A percentile compares a stretch with the other conserved stretches of the same genome.
phyloP scores from a whole-genome alignment of 805 yeast genomes.

The Priceomyces medius region DNA sequence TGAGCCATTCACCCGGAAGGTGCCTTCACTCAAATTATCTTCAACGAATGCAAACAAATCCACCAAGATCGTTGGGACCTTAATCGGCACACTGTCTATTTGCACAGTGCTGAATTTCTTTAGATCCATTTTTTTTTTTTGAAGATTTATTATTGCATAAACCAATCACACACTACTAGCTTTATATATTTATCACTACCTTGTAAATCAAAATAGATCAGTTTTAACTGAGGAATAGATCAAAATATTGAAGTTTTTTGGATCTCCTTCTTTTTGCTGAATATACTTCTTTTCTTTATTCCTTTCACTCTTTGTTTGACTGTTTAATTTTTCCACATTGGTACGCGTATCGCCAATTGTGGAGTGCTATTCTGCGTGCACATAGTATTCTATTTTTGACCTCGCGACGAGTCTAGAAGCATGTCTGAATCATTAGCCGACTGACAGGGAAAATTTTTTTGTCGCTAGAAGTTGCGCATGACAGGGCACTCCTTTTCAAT shows the following conservation, averaged over 20 bases:
- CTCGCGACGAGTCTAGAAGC: not conserved
- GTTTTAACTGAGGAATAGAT: too few relatives aligned
- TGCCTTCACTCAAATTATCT: conserved; percentile 23
- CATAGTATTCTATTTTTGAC: not conserved
- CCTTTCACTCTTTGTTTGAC: not conserved
- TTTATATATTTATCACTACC: too few relatives aligned
- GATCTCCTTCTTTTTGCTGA: too few relatives aligned
- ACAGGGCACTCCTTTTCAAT: too few relatives aligned
- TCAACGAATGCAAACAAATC: conserved; percentile 21
- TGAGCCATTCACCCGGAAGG: conserved; percentile 33
- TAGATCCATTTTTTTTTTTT: not conserved
- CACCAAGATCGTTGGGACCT: conserved; percentile 20
- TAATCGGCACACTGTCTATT: conserved; percentile 6
- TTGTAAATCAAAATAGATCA: too few relatives aligned
- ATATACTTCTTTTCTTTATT: too few relatives aligned
- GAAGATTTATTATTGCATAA: too few relatives aligned
- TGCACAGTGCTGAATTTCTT: not conserved
- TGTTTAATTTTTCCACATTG: conserved; percentile 1
- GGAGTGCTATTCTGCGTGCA: not conserved
- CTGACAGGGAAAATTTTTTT: not conserved
- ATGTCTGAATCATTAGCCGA: not conserved
- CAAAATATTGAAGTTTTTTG: too few relatives aligned
- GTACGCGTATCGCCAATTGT: conserved; percentile 1
- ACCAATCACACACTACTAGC: too few relatives aligned
- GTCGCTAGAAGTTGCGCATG: not conserved